Base-by-base conservation (phyloP, 768 basidiomycete genomes). In the Leccinum aurantiacum region DNA sequence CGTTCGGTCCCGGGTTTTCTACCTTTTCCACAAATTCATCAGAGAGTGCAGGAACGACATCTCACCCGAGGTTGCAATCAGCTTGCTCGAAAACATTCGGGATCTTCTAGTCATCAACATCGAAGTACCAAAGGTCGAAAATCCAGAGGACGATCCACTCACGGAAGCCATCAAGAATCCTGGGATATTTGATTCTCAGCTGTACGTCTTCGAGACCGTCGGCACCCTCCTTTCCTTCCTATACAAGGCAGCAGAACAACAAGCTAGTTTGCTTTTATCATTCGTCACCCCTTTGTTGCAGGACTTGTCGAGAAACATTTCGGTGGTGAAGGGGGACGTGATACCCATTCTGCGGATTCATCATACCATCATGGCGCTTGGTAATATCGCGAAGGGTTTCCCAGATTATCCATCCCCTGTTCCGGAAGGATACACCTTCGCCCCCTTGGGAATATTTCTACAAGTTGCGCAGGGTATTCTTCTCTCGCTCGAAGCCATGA, bases 311-410 rank as follows among this genome's bases (percentile, higher is more conserved):
- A 75, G 85, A 25, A 78, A 70, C 56, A 79, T 87, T 65, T 79
- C 81, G 51, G 79, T 80, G 52, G 78, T 79, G 29, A 84, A 86
- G 63, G 84, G 84, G 9, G 73, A 94, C 64, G 76, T 91, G 6
- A 72, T 90, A 48, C 83, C 91, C n/a, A 86, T 97, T 66, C 80
- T 98, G 57, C 87, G 86, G 69, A 85, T 94, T 8, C 97, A 98
- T 67, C 95, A 98, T 76, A 82, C 88, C 65, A 89, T 98, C 71
- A 90, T 96, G 87, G 95, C 96, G 3, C 79, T 98, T 22, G 96
- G 96, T 13, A 93, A 91, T 67, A 85, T 98, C 57, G 91, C 95
- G 37, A 97, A 97, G 76, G 97, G 97, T 13, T 98, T 98, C 76
- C 97, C 97, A 0, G 93, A 94, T 70, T 89, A 90, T 68, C 90